Conservation (phyloP, 257 asterid species). For the Handroanthus guayacan region DNA sequence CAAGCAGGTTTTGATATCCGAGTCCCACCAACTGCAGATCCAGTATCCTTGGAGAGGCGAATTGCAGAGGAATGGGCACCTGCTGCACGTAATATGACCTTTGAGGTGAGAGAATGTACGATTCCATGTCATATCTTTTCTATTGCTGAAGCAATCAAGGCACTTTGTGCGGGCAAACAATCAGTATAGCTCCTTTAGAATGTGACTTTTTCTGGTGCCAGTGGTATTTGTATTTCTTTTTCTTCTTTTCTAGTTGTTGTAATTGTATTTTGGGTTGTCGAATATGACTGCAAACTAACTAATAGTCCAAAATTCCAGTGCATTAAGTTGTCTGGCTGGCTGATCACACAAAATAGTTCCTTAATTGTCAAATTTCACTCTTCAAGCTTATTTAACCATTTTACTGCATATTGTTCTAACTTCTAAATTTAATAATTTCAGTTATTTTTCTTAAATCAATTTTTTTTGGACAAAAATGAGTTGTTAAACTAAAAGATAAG, state of each 20-base stretch:
- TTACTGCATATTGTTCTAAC: slow-evolving; percentile 17
- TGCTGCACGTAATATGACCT: slow-evolving; percentile 84
- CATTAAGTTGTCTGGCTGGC: background rate
- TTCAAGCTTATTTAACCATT: slow-evolving; percentile 3
- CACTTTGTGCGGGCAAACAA: slow-evolving; percentile 7
- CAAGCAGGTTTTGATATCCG: slow-evolving; percentile 96
- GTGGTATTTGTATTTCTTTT: slow-evolving; percentile 11
- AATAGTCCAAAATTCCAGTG: background rate
- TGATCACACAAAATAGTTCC: slow-evolving; percentile 1
- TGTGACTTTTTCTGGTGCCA: slow-evolving; percentile 11
- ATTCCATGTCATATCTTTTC: background rate
- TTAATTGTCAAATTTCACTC: background rate
- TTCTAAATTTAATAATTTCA: background rate
- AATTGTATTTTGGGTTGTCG: background rate
- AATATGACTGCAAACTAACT: slow-evolving; percentile 9
- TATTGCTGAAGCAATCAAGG: background rate
- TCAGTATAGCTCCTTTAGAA: slow-evolving; percentile 19
- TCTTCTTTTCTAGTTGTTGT: slow-evolving; percentile 1
- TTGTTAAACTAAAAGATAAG: background rate
- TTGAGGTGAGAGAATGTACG: slow-evolving; percentile 64
- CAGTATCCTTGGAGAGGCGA: slow-evolving; percentile 78
- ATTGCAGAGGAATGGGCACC: slow-evolving; percentile 99
- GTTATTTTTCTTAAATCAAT: background rate
- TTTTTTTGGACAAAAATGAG: background rate
- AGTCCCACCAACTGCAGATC: slow-evolving; percentile 86